Base-by-base conservation (phyloP, 2,329 filamentous ascomycete species). In the Xylariaceae sp. region DNA sequence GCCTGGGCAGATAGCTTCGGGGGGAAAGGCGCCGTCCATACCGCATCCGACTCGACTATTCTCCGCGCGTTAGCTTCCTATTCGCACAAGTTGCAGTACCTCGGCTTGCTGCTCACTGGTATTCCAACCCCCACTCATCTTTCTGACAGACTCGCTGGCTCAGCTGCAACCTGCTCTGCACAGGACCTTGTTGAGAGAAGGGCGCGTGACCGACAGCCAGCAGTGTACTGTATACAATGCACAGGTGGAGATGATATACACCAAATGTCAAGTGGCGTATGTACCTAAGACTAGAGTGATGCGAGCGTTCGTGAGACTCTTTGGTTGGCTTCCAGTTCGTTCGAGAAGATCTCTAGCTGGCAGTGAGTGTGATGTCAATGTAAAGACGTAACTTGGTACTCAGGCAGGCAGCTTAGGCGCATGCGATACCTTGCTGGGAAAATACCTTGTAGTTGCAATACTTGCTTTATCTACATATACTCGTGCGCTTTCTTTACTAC, bases 21-120 rank as follows among this genome's bases (percentile, higher is more conserved):
- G 23, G 23, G 37, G 8, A 58, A 52, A 45, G 6, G 45, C 2
- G 23, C 55, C 35, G 58, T 30, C 55, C 84, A 68, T 83, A 96
- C 92, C 75, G 93, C 93, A 79, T 97, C 93, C 64, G 90, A 96
- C 77, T 97, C 93, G 72, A 97, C 84, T 87, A 59, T 44, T 60
- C 53, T 34, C 45, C 57, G 34, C 17, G 53, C 18, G 60, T 72
- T 67, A 71, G 65, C 58, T 61, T 60, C 58, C 51, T 34, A 50
- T 37, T 52, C 37, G 39, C 47, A 51, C 52, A 2, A 53, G 51
- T 39, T 59, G 60, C 52, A 37, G 54, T 9, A 42, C 52, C 2
- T 55, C 15, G 9, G 51, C 56, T 58, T 53, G 56, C 53, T 55
- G 74, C 82, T 73, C 73, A 68, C 85, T 97, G 45, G 93, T 97